phyloP scores from a whole-genome alignment of 176 grass and related monocot genomes.

The Musa troglodytarum region DNA sequence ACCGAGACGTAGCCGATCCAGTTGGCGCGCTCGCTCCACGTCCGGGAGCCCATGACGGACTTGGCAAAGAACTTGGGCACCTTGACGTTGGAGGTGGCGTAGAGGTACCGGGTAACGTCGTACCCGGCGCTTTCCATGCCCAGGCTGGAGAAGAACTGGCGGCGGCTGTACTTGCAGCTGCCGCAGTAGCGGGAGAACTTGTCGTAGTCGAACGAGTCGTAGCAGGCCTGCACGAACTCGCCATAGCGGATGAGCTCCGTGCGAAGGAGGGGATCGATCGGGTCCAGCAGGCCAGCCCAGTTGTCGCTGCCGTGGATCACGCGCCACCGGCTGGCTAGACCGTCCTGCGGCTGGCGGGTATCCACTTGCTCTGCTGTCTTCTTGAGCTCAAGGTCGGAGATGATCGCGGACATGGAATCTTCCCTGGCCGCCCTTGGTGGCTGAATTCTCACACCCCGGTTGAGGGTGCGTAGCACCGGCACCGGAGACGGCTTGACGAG shows the following conservation, averaged over 20 bases:
- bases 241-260: conserved; percentile 63
- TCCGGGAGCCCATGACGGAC: background rate
- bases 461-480: too few relatives aligned
- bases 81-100: background rate
- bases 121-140: conserved; percentile 24
- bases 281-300: conserved; percentile 65
- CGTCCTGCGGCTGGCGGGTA: conserved; percentile 27
- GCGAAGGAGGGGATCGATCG: conserved; percentile 56
- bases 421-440: too few relatives aligned
- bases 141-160: conserved; percentile 43
- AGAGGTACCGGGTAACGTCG: background rate
- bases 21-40: background rate
- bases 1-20: conserved; percentile 8
- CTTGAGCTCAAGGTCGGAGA: too few relatives aligned
- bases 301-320: conserved; percentile 52
- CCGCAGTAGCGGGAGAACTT: conserved; percentile 62
- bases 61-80: background rate
- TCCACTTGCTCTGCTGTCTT: too few relatives aligned
- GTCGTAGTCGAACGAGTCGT: conserved; percentile 66
- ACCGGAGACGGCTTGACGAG: too few relatives aligned
- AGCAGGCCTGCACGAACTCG: conserved; percentile 53
- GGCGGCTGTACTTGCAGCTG: conserved; percentile 39
- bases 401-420: too few relatives aligned
- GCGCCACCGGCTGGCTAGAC: conserved; percentile 58
- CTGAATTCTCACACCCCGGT: too few relatives aligned